Evolutionary conservation across 306 rosid species (phyloP), one percentile per base, ranked within the genome.

Genomic region (Carpinus viminea): DNA sequence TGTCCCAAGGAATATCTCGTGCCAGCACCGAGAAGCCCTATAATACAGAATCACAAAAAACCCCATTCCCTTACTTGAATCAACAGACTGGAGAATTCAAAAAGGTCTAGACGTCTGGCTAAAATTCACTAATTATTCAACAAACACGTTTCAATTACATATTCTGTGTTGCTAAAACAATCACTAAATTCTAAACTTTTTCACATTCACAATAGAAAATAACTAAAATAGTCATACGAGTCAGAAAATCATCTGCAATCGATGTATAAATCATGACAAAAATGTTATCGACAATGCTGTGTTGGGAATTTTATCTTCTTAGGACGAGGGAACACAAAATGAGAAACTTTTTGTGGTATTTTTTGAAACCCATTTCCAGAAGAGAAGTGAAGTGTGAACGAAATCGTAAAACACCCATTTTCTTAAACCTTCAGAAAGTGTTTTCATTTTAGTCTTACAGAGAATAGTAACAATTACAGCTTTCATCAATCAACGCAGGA

Each of bases 21-120:
- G 65, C 79, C 85, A 94, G 79, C 3, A 31, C 90, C 31, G 92
- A 92, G 77, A 93, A 87, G 31, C 92, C 91, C 96, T 93, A 43
- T 15, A 70, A 54, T 55, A 65, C 73, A 77, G 12, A 55, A 72
- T 54, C 79, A 57, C 73, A 53, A 31, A 71, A 46, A 50, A 74
- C 24, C 72, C 54, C 45, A 69, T 20, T 68, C 28, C 47, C 72
- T 26, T 3, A 34, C 20, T 31, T 12, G 20, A 31, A 43, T 53
- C 65, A 15, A 15, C 43, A 54, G 4, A 24, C 43, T 20, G 26
- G 20, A 26, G 26, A 62, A 41, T 45, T 46, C 28, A 41, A 10
- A 38, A 36, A 26, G 9, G 52, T 21, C 17, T 8, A 38, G 50
- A 26, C 7, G 66, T 21, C 17, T 4, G 17, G 50, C 36, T 66